Percentiles rank a stretch among this genome's conserved stretches.
phyloP scores from a whole-genome alignment of 306 rosid genomes.

The Geum urbanum region DNA sequence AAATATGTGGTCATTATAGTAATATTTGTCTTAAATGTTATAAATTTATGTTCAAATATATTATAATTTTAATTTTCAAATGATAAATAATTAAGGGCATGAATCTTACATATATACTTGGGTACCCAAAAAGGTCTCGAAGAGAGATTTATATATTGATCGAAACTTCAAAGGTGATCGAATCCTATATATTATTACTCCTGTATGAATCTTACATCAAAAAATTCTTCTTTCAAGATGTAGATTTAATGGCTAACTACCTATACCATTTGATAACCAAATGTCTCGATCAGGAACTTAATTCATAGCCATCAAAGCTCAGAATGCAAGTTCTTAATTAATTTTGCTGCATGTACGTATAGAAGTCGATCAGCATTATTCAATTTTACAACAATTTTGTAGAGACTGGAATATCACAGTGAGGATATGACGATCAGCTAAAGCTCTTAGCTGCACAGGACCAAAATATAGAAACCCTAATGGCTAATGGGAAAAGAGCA shows the following conservation, averaged over 20 bases:
- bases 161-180: no score
- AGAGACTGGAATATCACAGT: neutral
- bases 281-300: slow-evolving; percentile 3
- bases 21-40: no score
- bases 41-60: no score
- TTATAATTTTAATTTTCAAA: no score
- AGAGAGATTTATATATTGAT: no score
- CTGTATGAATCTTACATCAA: no score
- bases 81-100: no score
- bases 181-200: no score
- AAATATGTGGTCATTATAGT: no score
- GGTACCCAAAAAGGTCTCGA: no score
- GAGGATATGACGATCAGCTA: neutral
- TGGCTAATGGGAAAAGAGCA: slow-evolving; percentile 33
- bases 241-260: neutral
- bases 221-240: neutral
- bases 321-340: neutral
- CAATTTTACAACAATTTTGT: neutral
- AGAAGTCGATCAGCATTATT: neutral
- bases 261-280: neutral
- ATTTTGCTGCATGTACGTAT: neutral
- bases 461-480: slow-evolving; percentile 53
- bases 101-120: no score
- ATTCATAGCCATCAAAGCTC: neutral
- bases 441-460: slow-evolving; percentile 23